phyloP scores from a whole-genome alignment of 2,329 filamentous ascomycete genomes.

The Aspergillus ustus region DNA sequence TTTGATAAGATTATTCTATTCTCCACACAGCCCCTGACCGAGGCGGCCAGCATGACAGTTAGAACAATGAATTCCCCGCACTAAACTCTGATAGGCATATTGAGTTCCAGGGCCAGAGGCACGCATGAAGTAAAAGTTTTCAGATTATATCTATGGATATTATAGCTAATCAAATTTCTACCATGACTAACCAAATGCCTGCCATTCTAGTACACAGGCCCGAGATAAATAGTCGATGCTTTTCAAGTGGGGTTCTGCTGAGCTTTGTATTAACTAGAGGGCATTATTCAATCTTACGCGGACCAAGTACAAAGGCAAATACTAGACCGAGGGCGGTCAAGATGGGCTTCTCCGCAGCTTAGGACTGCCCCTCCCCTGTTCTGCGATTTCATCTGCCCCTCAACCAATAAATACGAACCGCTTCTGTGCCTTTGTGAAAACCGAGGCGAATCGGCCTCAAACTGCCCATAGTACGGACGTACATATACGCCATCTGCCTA shows the following conservation, averaged over 20 bases:
- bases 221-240: not conserved
- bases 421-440: not conserved
- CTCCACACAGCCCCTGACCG: slow-evolving; percentile 14
- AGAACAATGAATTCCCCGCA: slow-evolving; percentile 12
- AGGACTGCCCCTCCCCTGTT: not conserved
- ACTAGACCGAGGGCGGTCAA: not conserved
- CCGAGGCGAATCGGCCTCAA: not conserved
- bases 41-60: not conserved
- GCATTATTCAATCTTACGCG: too few relatives aligned
- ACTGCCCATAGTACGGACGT: slow-evolving; percentile 1
- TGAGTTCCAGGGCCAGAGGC: not conserved
- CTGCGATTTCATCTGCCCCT: not conserved
- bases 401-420: not conserved
- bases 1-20: slow-evolving; percentile 9
- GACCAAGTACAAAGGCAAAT: too few relatives aligned
- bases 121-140: not conserved
- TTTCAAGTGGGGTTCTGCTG: not conserved
- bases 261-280: too few relatives aligned
- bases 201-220: too few relatives aligned
- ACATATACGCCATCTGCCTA: not conserved
- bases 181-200: not conserved
- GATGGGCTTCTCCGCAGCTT: not conserved
- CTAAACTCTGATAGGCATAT: slow-evolving; percentile 11
- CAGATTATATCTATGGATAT: not conserved
- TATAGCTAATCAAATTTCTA: not conserved